Base-by-base conservation (phyloP, 2,329 filamentous ascomycete genomes). In the Chrysoporthe deuterocubensis region DNA sequence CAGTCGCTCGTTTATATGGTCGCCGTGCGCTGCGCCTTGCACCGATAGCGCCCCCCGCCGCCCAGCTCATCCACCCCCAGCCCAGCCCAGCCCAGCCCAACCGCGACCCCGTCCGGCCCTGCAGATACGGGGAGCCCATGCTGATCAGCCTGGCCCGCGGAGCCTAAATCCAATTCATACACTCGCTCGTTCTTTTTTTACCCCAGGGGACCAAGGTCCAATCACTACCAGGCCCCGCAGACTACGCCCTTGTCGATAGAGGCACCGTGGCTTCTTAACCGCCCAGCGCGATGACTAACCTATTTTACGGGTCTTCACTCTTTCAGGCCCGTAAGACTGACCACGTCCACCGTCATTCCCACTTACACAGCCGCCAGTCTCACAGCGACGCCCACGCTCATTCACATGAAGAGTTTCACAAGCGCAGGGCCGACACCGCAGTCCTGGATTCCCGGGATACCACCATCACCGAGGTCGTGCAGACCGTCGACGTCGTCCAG, bases 401-500 rank as follows among this genome's bases (percentile, higher is more conserved):
- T 71, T 74, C 73, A 75, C 67, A 73, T 52, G 67, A 71, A 52
- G 69, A 74, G 46, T 71, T 75, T 40, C 72, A 76, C 40, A 73
- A 73, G 67, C 77, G 75, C 69, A 70, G 75, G 73, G 46, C 64
- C 65, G 69, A 71, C 60, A 67, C 57, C 61, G 65, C 67, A 68
- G 63, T 69, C 67, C 69, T 71, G 71, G 74, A 74, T 67, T 70
- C 75, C 54, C 61, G 70, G 60, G 75, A 77, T 32, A 68, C 74
- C 62, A 76, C 79, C 72, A 76, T 85, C 72, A 83, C 80, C 16
- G 76, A 79, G 69, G 78, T 88, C 73, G 78, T 87, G 64, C 81
- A 86, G 75, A 88, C 86, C 72, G 77, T 88, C 71, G 86, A 85
- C 37, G 78, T 88, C 74, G 76, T 88, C 66, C 82, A 87, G 71